Base-by-base conservation (phyloP, 176 grass and related monocot species). In the Carex parvula region DNA sequence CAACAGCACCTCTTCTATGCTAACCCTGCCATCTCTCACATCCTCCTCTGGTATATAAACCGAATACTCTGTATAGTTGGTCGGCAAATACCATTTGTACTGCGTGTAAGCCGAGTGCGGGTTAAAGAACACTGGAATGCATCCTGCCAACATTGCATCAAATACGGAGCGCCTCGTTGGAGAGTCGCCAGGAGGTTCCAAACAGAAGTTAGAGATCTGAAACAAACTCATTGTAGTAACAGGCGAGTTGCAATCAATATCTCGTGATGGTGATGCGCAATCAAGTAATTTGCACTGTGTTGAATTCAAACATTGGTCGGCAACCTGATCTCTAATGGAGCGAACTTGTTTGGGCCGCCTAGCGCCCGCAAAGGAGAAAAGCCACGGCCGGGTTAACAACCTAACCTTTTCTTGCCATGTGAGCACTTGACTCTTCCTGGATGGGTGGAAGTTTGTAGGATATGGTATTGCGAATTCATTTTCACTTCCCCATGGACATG, bases 41-140 rank as follows among this genome's bases (percentile, higher is more conserved):
- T 87, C 84, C 8, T 87, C 86, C 71, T 92, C 90, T 7, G 92
- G 57, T 37, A 94, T 92, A 79, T 88, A 94, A 29, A 92, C 81
- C 17, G 92, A 94, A 84, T 94, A 94, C 0, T 84, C 79, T 10
- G 86, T 8, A 82, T 92, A 81, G 72, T 85, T 80, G 39, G n/a
- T 78, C n/a, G 90, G 92, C 9, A 94, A 66, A 83, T 92, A 87
- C 92, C 92, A 94, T 3, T 50, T 76, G 81, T 94, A 92, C 83
- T 95, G 93, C 44, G 90, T 86, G 82, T 91, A 95, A 76, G 90
- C 93, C 62, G 93, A 89, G 44, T 79, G 85, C 1, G 90, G 93
- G 86, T 95, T 90, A 81, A 95, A 92, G 64, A 95, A 92, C 11
- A 95, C 90, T 30, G 90, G 93, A 50, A 95, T 86, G 87, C 93